These are phyloP conservation scores for Fusarium begoniae DNA, from an alignment of 2,329 filamentous ascomycete species.

Conservation along the genomic window DNA sequence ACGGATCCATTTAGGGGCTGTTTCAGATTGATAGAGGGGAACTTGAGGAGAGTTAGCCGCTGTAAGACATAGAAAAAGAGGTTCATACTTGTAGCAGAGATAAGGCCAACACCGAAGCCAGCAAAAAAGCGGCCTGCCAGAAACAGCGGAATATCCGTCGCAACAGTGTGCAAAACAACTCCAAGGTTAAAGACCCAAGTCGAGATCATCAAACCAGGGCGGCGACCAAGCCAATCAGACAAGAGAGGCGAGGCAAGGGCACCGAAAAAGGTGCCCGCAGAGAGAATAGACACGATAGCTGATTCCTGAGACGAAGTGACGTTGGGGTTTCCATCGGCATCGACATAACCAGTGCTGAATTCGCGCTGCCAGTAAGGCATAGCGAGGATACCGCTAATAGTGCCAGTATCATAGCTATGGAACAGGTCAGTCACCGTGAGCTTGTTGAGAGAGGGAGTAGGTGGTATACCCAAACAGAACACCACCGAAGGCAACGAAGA, in stretches of 20 bases:
- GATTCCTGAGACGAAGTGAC: constrained; percentile 66
- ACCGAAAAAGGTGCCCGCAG: constrained; percentile 80
- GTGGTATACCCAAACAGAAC: constrained; percentile 33
- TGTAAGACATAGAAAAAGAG: fast-evolving
- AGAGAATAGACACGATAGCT: constrained; percentile 77
- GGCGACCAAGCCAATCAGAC: constrained; percentile 72
- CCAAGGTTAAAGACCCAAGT: constrained; percentile 73
- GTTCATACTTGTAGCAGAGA: constrained; percentile 69
- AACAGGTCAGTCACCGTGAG: background rate
- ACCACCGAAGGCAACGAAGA: constrained; percentile 54
- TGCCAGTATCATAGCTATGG: constrained; percentile 65
- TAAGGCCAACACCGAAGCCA: constrained; percentile 76
- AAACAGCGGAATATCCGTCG: constrained; percentile 70
- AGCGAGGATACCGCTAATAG: constrained; percentile 59
- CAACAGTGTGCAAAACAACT: constrained; percentile 71
- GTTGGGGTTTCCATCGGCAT: constrained; percentile 37
- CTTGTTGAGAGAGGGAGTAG: fast-evolving
- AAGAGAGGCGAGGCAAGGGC: constrained; percentile 70
- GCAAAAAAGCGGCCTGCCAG: constrained; percentile 78
- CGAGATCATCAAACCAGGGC: constrained; percentile 68
- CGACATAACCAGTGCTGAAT: constrained; percentile 43
- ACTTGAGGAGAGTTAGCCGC: constrained; percentile 52
- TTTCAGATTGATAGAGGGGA: constrained; percentile 77
- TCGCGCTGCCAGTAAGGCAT: constrained; percentile 57
- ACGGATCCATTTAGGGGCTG: constrained; percentile 76